Base-by-base conservation (phyloP, 1,284 basidiomycete species). In the Malassezia yamatoensis region DNA sequence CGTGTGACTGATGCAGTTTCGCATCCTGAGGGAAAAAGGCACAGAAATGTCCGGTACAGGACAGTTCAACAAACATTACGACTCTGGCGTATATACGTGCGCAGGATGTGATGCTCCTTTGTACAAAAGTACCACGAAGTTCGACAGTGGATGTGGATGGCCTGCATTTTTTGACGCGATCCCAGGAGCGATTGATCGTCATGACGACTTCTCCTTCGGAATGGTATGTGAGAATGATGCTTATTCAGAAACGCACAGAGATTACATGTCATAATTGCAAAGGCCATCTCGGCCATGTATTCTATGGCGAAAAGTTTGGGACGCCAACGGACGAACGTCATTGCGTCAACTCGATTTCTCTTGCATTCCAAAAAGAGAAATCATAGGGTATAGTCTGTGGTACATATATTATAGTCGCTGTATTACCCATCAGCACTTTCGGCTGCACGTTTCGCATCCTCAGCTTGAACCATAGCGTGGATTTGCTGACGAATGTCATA, bases 101-200 rank as follows among this genome's bases (percentile, higher is more conserved):
- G 76, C 74, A 0, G 76, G 72, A 5, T 77, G 76, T 60, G 60
- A 67, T 21, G 62, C 72, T 40, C 75, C 75, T 1, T 65, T 76
- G 15, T 78, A 78, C 63, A 76, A 78, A 78, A 88, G 87, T 66
- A 81, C 80, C 33, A 90, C 88, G 62, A 96, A 96, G 77, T 96
- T 94, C 77, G 81, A 87, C 67, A 89, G 86, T 54, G 88, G 89
- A 10, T 96, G 90, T 69, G 90, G 90, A 33, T 96, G 90, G 90
- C 90, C 90, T n/a, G 90, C 90, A 0, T 96, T 91, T 80, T 96
- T 86, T 73, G 90, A 93, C 70, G 87, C 88, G 2, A 83, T 94
- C 56, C 90, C 90, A 1, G 90, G 90, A 35, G 88, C 90, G 12
- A 87, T 94, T n/a, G 80, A 76, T 52, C 80, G 79, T 39, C 76